Evolutionary conservation across 441 rosid species (phyloP).

Genomic region (Eutrema salsugineum): DNA sequence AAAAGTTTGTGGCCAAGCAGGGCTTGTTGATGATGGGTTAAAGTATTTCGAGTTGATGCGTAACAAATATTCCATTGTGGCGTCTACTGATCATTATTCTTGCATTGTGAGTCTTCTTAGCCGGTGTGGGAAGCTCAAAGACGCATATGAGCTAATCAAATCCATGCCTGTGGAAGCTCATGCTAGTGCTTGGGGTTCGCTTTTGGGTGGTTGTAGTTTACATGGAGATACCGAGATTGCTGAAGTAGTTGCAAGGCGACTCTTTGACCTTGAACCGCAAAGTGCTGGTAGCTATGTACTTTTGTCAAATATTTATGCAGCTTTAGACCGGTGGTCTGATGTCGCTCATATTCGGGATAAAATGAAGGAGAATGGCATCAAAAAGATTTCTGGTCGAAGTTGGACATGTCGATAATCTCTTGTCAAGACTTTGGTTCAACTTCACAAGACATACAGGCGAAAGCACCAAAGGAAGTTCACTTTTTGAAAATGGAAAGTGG

Average conservation of each 20-base stretch:
- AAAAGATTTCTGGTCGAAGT: constrained; percentile 62
- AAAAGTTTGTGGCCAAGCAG: constrained; percentile 60
- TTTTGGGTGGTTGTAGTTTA: constrained; percentile 70
- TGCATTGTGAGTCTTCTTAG: constrained; percentile 83
- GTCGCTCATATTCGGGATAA: constrained; percentile 52
- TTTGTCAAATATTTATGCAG: constrained; percentile 75
- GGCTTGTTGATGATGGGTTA: constrained; percentile 71
- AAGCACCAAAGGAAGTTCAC: not conserved
- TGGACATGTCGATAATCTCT: constrained; percentile 30
- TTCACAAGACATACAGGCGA: not conserved
- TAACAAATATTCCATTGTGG: constrained; percentile 42
- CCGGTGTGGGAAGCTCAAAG: constrained; percentile 52
- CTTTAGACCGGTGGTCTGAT: constrained; percentile 64
- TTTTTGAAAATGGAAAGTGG: not conserved
- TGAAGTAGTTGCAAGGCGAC: constrained; percentile 44
- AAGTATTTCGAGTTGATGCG: constrained; percentile 55
- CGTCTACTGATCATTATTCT: constrained; percentile 66
- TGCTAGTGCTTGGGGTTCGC: constrained; percentile 85
- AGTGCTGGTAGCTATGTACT: constrained; percentile 65
- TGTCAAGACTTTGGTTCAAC: not conserved
- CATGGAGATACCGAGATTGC: constrained; percentile 59
- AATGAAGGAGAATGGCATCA: constrained; percentile 68
- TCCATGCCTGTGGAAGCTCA: constrained; percentile 60
- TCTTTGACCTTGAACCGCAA: constrained; percentile 66
- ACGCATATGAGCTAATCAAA: constrained; percentile 58